A percentile compares a stretch with the other conserved stretches of the same genome.
Conservation (phyloP, 306 rosid genomes). For the Quercus mongolica region DNA sequence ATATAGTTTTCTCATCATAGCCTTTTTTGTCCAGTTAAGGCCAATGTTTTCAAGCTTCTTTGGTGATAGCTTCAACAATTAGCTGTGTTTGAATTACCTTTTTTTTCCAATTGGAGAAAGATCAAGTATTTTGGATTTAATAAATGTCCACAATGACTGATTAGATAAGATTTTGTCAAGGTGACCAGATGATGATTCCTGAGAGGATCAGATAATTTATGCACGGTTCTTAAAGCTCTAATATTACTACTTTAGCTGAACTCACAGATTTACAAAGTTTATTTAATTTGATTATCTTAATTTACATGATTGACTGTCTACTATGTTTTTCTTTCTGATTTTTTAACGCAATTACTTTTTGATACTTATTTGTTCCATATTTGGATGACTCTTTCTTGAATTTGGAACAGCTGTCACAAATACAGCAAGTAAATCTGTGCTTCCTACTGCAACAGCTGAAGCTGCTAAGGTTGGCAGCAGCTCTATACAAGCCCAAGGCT, state of each 20-base stretch:
- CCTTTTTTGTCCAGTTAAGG: neutral
- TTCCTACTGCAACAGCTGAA: conserved; percentile 32
- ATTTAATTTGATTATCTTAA: neutral
- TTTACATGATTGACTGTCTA: neutral
- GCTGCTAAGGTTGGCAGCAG: conserved; percentile 19
- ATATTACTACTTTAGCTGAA: neutral
- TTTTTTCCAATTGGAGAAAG: neutral
- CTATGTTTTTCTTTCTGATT: neutral
- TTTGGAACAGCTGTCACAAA: conserved; percentile 40
- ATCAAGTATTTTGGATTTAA: neutral
- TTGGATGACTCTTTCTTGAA: conserved; percentile 14
- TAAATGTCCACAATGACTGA: neutral
- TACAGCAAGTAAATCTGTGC: conserved; percentile 29
- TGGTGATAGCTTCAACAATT: neutral
- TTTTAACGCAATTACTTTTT: neutral
- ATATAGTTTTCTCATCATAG: neutral
- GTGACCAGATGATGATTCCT: neutral
- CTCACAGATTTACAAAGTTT: neutral
- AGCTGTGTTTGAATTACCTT: neutral
- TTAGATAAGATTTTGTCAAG: neutral
- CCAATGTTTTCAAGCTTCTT: neutral
- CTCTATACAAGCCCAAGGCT: conserved; percentile 30
- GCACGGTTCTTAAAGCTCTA: neutral
- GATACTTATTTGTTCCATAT: conserved; percentile 5
- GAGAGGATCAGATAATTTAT: neutral